Evolutionary conservation across 1,139 yeast species (phyloP).

Genomic region (Nakaseomyces glabratus): DNA sequence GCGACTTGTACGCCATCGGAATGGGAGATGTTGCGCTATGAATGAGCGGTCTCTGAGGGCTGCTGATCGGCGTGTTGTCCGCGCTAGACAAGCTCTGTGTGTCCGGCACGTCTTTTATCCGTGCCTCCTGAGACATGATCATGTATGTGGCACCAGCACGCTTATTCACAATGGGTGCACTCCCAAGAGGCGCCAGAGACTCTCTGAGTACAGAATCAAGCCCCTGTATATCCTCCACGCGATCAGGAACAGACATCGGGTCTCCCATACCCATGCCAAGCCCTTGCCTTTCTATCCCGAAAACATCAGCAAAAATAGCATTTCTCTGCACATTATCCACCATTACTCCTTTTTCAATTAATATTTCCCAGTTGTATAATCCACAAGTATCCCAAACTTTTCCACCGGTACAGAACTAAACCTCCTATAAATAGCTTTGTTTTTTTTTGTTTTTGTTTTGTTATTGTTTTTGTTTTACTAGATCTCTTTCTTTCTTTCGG

Average conservation of each 20-base stretch:
- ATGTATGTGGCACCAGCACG: conserved; percentile 1
- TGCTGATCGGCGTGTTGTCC: conserved; percentile 21
- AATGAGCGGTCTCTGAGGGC: conserved; percentile 17
- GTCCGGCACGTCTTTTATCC: conserved; percentile 27
- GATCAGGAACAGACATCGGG: conserved; percentile 14
- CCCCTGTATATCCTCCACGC: conserved; percentile 20
- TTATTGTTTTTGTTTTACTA: too few species aligned
- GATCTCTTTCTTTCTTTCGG: too few species aligned
- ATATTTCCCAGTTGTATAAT: too few species aligned
- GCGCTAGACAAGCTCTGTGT: conserved; percentile 25
- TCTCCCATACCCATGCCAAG: not conserved
- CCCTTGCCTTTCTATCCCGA: conserved; percentile 24
- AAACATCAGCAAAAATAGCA: conserved; percentile 19
- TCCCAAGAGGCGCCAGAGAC: not conserved
- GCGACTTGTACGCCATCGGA: not conserved
- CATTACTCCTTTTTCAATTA: conserved; percentile 7
- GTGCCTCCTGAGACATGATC: conserved; percentile 12
- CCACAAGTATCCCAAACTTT: too few species aligned
- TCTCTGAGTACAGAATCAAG: conserved; percentile 10
- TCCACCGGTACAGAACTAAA: too few species aligned
- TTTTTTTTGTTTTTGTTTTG: too few species aligned
- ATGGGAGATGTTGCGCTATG: not conserved
- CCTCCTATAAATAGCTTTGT: too few species aligned
- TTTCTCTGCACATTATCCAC: conserved; percentile 10
- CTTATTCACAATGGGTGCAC: not conserved